A percentile compares a stretch with the other conserved stretches of the same genome.
phyloP scores from a whole-genome alignment of 257 asterid species.

The Solanum peruvianum region DNA sequence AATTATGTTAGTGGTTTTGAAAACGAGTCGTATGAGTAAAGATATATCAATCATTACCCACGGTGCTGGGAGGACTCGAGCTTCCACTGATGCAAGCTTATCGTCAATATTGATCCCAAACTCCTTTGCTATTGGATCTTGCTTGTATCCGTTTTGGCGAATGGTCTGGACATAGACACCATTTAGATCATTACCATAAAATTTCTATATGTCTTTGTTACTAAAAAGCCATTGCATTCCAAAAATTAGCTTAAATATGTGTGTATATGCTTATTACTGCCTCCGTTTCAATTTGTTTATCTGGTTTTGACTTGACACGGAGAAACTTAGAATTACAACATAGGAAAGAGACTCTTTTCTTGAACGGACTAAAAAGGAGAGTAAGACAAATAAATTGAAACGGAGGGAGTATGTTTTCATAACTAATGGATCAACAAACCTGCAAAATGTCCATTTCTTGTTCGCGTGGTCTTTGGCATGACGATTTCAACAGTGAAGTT shows the following conservation, averaged over 20 bases:
- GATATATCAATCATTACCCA: constrained; percentile 45
- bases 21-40: background rate
- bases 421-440: constrained; percentile 23
- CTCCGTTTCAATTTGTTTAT: background rate
- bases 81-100: constrained; percentile 78
- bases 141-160: constrained; percentile 67
- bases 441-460: constrained; percentile 85
- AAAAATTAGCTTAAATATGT: background rate
- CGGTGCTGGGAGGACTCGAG: constrained; percentile 97
- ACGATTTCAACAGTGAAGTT: constrained; percentile 75
- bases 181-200: background rate
- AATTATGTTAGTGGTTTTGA: background rate
- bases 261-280: background rate
- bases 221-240: background rate
- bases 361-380: background rate
- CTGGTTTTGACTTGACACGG: background rate
- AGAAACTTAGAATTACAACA: background rate
- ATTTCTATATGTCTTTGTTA: background rate
- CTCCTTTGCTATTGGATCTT: constrained; percentile 89
- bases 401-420: background rate
- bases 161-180: constrained; percentile 45
- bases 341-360: background rate
- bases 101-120: constrained; percentile 89
- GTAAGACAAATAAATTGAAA: background rate
- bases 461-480: constrained; percentile 94